A percentile compares a stretch with the other conserved stretches of the same genome.
Evolutionary conservation across 176 grass and related monocot species (phyloP).

Genomic region (Musa schizocarpa): DNA sequence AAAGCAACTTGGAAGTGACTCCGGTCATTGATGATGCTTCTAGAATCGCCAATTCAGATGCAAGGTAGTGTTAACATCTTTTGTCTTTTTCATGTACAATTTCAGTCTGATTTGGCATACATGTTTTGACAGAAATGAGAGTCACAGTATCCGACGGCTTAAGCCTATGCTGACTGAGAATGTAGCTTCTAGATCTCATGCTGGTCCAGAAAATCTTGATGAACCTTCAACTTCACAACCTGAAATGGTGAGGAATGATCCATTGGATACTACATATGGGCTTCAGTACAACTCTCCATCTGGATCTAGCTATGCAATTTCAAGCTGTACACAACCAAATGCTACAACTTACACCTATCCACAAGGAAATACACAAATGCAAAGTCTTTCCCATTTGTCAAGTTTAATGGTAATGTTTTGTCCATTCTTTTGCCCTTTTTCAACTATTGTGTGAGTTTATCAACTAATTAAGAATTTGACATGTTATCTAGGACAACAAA

Average conservation of each 20-base stretch:
- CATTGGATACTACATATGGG: constrained; percentile 45
- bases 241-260: constrained; percentile 47
- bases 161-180: constrained; percentile 34
- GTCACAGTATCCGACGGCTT: constrained; percentile 39
- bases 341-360: constrained; percentile 40
- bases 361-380: constrained; percentile 65
- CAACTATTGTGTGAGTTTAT: background rate
- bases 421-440: constrained; percentile 1
- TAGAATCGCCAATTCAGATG: constrained; percentile 48
- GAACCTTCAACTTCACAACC: constrained; percentile 62
- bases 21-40: constrained; percentile 34
- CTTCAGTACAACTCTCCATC: constrained; percentile 81
- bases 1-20: constrained; percentile 36
- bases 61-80: constrained; percentile 30
- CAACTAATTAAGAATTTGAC: background rate
- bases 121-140: constrained; percentile 61
- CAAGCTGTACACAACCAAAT: constrained; percentile 48
- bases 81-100: constrained; percentile 1
- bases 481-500: no score
- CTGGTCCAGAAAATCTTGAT: constrained; percentile 48
- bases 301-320: constrained; percentile 47
- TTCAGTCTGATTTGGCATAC: constrained; percentile 9
- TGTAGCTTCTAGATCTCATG: constrained; percentile 37
- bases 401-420: constrained; percentile 61
- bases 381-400: constrained; percentile 70